Conservation (phyloP, 306 rosid genomes). For the Cucurbita pepo region DNA sequence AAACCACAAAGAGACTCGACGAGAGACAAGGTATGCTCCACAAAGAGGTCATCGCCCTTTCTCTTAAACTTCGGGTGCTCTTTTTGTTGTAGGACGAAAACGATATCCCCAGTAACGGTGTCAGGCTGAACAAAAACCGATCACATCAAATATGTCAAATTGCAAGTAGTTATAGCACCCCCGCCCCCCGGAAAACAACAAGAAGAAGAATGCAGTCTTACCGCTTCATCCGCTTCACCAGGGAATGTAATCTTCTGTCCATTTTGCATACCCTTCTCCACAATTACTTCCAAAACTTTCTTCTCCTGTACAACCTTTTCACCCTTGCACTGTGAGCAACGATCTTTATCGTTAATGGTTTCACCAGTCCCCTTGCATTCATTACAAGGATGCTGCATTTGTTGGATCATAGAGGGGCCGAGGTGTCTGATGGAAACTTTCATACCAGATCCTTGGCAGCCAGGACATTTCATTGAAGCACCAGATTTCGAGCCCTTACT, state of each 20-base stretch:
- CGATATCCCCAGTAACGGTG: conserved; percentile 87
- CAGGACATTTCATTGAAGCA: conserved; percentile 71
- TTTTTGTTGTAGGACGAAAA: conserved; percentile 78
- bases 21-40: conserved; percentile 64
- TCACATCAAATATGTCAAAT: neutral
- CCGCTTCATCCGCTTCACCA: conserved; percentile 98
- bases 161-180: neutral
- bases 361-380: conserved; percentile 96
- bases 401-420: conserved; percentile 95
- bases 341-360: conserved; percentile 77
- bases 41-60: conserved; percentile 69
- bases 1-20: conserved; percentile 89
- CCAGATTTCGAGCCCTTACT: conserved; percentile 95
- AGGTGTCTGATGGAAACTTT: conserved; percentile 84
- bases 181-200: neutral
- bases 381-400: conserved; percentile 93
- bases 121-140: conserved; percentile 56
- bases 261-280: conserved; percentile 95
- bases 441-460: conserved; percentile 95
- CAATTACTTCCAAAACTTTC: conserved; percentile 77
- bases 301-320: conserved; percentile 91
- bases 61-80: conserved; percentile 84
- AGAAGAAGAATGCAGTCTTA: conserved; percentile 7
- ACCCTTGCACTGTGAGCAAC: conserved; percentile 80
- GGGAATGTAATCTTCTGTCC: conserved; percentile 81